phyloP scores from a whole-genome alignment of 768 basidiomycete species.

The Butyriboletus loyo region DNA sequence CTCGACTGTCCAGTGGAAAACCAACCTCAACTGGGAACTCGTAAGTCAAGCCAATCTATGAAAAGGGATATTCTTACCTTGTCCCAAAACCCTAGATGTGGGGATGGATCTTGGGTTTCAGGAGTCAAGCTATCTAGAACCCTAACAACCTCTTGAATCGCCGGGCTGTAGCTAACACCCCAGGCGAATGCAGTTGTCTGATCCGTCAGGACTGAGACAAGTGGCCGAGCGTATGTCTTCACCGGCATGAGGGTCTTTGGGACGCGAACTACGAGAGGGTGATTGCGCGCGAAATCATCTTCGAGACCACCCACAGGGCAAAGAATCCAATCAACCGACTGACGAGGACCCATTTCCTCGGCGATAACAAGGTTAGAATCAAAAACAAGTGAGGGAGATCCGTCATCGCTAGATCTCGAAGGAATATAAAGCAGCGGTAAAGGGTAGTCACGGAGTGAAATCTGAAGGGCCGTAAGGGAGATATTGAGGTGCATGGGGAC shows the following conservation, averaged over 20 bases:
- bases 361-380: slow-evolving; percentile 79
- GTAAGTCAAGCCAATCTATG: slow-evolving; percentile 2
- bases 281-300: slow-evolving; percentile 48
- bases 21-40: slow-evolving; percentile 55
- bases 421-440: slow-evolving; percentile 80
- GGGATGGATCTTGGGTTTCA: slow-evolving; percentile 76
- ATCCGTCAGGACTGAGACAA: slow-evolving; percentile 61
- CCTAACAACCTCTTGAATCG: slow-evolving; percentile 82
- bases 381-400: slow-evolving; percentile 53
- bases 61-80: slow-evolving; percentile 50
- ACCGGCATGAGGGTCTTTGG: slow-evolving; percentile 96
- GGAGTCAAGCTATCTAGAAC: slow-evolving; percentile 79
- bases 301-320: slow-evolving; percentile 61
- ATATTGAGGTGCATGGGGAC: slow-evolving; percentile 80
- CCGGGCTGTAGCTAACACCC: slow-evolving; percentile 85
- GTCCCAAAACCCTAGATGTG: slow-evolving; percentile 91
- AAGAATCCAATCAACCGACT: slow-evolving; percentile 69
- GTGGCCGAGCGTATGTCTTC: slow-evolving; percentile 84
- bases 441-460: slow-evolving; percentile 83
- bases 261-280: slow-evolving; percentile 56
- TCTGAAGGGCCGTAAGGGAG: slow-evolving; percentile 54
- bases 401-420: slow-evolving; percentile 33
- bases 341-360: slow-evolving; percentile 74
- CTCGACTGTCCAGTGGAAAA: slow-evolving; percentile 79
- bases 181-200: slow-evolving; percentile 76